Percentiles rank a stretch among this genome's conserved stretches.
Evolutionary conservation across 1,139 yeast species (phyloP).

Genomic region (Yamadazyma conglobata): DNA sequence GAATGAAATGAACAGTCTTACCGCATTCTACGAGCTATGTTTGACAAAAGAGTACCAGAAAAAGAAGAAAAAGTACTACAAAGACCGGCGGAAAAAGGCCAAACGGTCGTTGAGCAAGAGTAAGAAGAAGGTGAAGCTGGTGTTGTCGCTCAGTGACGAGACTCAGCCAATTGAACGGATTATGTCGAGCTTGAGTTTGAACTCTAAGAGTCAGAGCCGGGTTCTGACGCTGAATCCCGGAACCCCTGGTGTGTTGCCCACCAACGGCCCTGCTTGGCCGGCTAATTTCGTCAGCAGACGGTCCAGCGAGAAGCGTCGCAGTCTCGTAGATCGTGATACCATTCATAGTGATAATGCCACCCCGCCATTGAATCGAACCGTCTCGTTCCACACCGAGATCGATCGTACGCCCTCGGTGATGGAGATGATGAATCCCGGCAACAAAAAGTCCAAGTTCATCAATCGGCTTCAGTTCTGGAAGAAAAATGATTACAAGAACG

Average conservation of each 20-base stretch:
- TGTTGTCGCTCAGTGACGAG: slow-evolving; percentile 24
- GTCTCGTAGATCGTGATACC: not conserved
- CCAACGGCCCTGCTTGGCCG: no score
- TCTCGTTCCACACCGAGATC: slow-evolving; percentile 32
- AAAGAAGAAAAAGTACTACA: slow-evolving; percentile 32
- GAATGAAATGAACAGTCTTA: slow-evolving; percentile 68
- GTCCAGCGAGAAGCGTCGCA: slow-evolving; percentile 11
- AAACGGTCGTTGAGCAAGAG: slow-evolving; percentile 45
- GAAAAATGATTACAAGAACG: slow-evolving; percentile 2
- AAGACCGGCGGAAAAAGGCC: slow-evolving; percentile 41
- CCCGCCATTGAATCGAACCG: slow-evolving; percentile 26
- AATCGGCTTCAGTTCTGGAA: slow-evolving; percentile 46
- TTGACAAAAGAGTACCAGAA: slow-evolving; percentile 56
- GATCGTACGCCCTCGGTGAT: slow-evolving; percentile 17
- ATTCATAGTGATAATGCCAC: slow-evolving; percentile 4
- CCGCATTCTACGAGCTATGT: slow-evolving; percentile 81
- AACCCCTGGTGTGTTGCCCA: no score
- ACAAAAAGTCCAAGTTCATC: slow-evolving; percentile 19
- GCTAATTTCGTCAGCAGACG: no score
- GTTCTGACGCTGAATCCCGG: slow-evolving; percentile 1
- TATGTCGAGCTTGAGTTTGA: slow-evolving; percentile 36
- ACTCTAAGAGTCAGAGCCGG: slow-evolving; percentile 24
- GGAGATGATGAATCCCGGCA: slow-evolving; percentile 8
- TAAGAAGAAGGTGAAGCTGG: slow-evolving; percentile 47
- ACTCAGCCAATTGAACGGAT: slow-evolving; percentile 42